Conservation (phyloP, 2,329 filamentous ascomycete species). For the Colletotrichum caudatum region DNA sequence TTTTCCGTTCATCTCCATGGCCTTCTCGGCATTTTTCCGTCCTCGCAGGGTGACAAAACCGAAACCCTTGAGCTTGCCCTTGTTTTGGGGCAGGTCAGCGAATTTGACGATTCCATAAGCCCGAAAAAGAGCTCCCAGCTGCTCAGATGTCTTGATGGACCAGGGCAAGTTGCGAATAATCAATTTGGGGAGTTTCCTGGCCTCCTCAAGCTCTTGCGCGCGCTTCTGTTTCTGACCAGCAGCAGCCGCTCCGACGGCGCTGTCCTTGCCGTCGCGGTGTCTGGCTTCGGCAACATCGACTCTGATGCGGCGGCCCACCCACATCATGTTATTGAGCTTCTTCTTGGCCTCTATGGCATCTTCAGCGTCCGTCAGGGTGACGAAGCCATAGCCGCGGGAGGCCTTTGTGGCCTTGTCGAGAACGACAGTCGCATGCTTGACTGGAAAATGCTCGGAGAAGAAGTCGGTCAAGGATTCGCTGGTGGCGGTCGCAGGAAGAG, state of each 20-base stretch:
- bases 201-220: constrained; percentile 70
- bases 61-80: constrained; percentile 84
- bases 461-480: constrained; percentile 85
- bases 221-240: constrained; percentile 63
- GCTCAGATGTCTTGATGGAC: constrained; percentile 89
- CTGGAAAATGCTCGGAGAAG: constrained; percentile 93
- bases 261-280: constrained; percentile 68
- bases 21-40: constrained; percentile 90
- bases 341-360: constrained; percentile 86
- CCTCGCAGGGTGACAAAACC: constrained; percentile 92
- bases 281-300: constrained; percentile 91
- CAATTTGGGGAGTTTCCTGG: constrained; percentile 75
- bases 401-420: constrained; percentile 85
- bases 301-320: constrained; percentile 84
- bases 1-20: constrained; percentile 90
- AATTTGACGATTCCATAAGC: constrained; percentile 94
- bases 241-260: constrained; percentile 52
- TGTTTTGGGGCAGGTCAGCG: constrained; percentile 84
- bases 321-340: constrained; percentile 81
- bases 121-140: constrained; percentile 82
- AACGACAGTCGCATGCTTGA: constrained; percentile 97
- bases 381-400: constrained; percentile 94
- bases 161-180: constrained; percentile 96
- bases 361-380: constrained; percentile 94
- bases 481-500: constrained; percentile 81